phyloP scores from a whole-genome alignment of 768 basidiomycete species.

The Hypholoma fasciculare region DNA sequence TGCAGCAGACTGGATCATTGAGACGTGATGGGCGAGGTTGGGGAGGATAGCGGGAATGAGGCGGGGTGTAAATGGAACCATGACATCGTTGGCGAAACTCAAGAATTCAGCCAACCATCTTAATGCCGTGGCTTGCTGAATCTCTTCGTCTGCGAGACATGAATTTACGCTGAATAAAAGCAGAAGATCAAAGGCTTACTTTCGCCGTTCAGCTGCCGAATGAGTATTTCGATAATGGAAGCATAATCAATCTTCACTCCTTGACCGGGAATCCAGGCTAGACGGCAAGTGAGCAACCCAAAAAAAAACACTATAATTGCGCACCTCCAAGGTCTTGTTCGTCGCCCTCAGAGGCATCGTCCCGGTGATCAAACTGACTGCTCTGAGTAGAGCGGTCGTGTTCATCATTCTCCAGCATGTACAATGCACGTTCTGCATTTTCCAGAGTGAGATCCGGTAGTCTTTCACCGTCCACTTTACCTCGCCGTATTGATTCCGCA shows the following conservation, averaged over 20 bases:
- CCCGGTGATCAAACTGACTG: slow-evolving; percentile 42
- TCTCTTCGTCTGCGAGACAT: slow-evolving; percentile 73
- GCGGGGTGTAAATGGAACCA: slow-evolving; percentile 92
- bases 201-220: slow-evolving; percentile 81
- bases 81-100: slow-evolving; percentile 83
- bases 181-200: slow-evolving; percentile 49
- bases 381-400: slow-evolving; percentile 32
- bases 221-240: slow-evolving; percentile 90
- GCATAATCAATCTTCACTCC: slow-evolving; percentile 90
- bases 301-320: slow-evolving; percentile 11
- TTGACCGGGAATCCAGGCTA: slow-evolving; percentile 92
- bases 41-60: slow-evolving; percentile 92
- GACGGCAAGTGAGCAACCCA: slow-evolving; percentile 7
- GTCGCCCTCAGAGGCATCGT: slow-evolving; percentile 48
- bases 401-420: slow-evolving; percentile 54
- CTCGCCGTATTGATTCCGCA: slow-evolving; percentile 41
- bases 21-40: slow-evolving; percentile 89
- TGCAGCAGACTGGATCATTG: slow-evolving; percentile 87
- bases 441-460: slow-evolving; percentile 61
- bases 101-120: slow-evolving; percentile 93
- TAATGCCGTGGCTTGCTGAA: slow-evolving; percentile 93
- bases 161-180: not conserved
- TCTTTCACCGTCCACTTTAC: slow-evolving; percentile 47
- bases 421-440: slow-evolving; percentile 55
- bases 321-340: slow-evolving; percentile 67